Conservation (phyloP, 2,329 filamentous ascomycete species). For the Sodiomyces alkalinus region DNA sequence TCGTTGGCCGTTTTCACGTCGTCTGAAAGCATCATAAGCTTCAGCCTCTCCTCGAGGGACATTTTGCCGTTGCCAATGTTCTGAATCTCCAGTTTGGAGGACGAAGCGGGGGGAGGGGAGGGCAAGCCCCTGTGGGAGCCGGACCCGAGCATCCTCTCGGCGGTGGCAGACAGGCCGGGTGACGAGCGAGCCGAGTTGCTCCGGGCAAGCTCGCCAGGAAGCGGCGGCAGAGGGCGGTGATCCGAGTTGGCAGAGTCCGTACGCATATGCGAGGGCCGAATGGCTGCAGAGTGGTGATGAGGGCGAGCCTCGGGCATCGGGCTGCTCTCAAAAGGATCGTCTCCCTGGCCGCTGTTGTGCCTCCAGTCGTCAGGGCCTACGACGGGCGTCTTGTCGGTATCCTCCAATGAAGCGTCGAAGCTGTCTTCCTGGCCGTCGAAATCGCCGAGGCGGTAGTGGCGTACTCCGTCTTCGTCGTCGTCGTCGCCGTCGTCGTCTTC, state of each 20-base stretch:
- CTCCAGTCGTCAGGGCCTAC: constrained; percentile 97
- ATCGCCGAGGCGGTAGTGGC: constrained; percentile 35
- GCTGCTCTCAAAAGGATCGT: constrained; percentile 58
- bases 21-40: constrained; percentile 76
- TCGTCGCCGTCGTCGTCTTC: constrained; percentile 60
- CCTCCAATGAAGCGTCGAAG: constrained; percentile 89
- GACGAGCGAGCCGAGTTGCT: constrained; percentile 38
- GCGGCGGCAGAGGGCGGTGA: constrained; percentile 70
- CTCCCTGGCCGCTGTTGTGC: constrained; percentile 30
- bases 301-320: constrained; percentile 44
- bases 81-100: constrained; percentile 64
- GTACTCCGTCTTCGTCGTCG: constrained; percentile 33
- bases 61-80: constrained; percentile 62
- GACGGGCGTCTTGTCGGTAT: constrained; percentile 92
- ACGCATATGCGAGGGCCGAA: constrained; percentile 42
- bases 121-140: constrained; percentile 55
- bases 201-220: constrained; percentile 46
- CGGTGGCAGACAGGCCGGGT: constrained; percentile 49
- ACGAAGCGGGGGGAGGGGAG: constrained; percentile 52
- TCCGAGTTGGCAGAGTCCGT: constrained; percentile 57
- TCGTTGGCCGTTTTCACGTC: constrained; percentile 47
- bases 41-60: constrained; percentile 72
- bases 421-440: constrained; percentile 62
- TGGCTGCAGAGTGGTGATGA: constrained; percentile 24
- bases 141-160: constrained; percentile 53